Base-by-base conservation (phyloP, 331 rosid genomes). In the Quercus phellos region DNA sequence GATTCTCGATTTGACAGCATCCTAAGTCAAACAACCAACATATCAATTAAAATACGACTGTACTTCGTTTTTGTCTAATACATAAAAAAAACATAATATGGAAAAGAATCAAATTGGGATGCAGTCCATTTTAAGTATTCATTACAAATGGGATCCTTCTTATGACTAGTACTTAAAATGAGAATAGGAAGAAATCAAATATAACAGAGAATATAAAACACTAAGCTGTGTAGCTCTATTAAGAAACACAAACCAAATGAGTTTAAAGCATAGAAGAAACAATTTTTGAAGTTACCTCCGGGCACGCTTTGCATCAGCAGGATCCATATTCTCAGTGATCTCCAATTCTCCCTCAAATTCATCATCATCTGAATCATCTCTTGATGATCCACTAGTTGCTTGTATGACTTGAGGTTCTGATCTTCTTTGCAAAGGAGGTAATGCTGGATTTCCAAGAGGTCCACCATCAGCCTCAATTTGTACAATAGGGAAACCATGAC, bases 351-450 rank as follows among this genome's bases (percentile, higher is more conserved):
- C 89, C 21, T 88, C 91, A 60, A 85, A 84, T 1, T 88, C 91
- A 81, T 88, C 91, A 74, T 88, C 89, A 56, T 88, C 91, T 0
- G 91, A 88, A 32, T 88, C 89, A 12, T 88, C 91, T 67, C 83
- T 85, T 17, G 91, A 88, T 12, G 91, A 88, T 83, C 89, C 91
- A 56, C 91, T 88, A 0, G 89, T 83, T 71, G 91, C 63, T 76
- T 85, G 91, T 53, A 26, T 81, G 70, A 77, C 73, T 68, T 42
- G 90, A 30, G 74, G 19, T 50, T 29, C 83, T 7, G 70, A 55
- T 68, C 81, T 88, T 58, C 53, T 81, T 69, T 74, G 83, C 54
- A 74, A 13, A 70, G 84, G 71, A 68, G 91, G 89, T 71, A 81
- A 85, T 21, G 82, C 87, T 13, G 81, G 82, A 56, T 77, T 56